Evolutionary conservation across 257 asterid species (phyloP), one percentile per base, ranked within the genome.

Genomic region (Pogostemon cablin): DNA sequence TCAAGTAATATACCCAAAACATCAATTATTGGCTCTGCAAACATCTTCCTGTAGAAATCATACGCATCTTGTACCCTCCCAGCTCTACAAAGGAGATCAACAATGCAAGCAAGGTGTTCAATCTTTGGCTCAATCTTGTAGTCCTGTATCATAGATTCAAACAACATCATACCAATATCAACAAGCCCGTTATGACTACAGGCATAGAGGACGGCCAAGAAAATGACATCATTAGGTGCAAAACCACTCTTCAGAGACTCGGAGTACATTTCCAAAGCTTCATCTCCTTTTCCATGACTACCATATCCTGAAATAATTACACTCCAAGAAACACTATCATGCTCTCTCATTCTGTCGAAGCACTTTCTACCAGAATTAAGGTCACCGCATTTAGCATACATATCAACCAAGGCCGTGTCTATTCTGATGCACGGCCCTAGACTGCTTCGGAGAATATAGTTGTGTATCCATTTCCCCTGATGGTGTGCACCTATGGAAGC

Each of bases 361-460:
- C 91, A 87, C 77, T 73, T 86, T 68, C 90, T 86, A 9, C 96
- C 90, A 66, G 80, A 81, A 63, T 54, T 72, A 40, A 92, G 70
- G 75, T 86, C 86, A 4, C 98, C 98, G 39, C 98, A 92, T 82
- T 92, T 92, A 66, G 87, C 88, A 70, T 92, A 92, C 96, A 92
- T 87, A 71, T 92, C 98, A 52, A 92, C 88, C 81, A 92, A 81
- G 65, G 89, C 90, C 4, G 98, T 83, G 65, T 82, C 89, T 25
- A 86, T 80, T 79, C 78, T 81, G 15, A 92, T 76, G 69, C 89
- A 85, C 3, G 92, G 92, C 65, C 81, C 86, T 20, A 91, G 77
- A 75, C 52, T 57, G 80, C 81, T 85, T 82, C 96, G 78, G 40
- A 89, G 15, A 59, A 83, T 81, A 80, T 79, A 88, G 68, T 82